Evolutionary conservation across 805 yeast genomes (phyloP), one percentile per base, ranked within the genome.

Genomic region (Wickerhamiella hasegawae): DNA sequence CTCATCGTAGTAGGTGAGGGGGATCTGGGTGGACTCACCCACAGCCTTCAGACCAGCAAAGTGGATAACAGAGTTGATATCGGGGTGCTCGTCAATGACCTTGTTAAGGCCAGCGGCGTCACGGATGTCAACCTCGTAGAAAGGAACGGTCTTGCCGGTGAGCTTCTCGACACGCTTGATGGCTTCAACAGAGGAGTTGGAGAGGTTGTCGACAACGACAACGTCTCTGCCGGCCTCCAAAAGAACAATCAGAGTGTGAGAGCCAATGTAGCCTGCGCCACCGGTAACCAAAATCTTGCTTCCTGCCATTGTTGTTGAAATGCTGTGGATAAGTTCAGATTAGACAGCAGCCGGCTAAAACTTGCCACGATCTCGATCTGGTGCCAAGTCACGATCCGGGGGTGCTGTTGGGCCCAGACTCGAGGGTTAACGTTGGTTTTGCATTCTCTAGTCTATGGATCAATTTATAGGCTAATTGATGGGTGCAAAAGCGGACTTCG

Each of bases 221-320:
- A 78, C 82, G 20, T 74, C 66, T 47, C 72, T 67, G 18, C 81
- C 82, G 35, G 68, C 63, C 40, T 68, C 65, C 33, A 74, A 52
- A 35, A 76, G 63, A 46, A 71, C 78, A 32, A 73, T 70, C 14
- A 54, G 80, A 1, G 87, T 76, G 52, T 80, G 90, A 8, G 87
- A 76, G 18, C 90, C 92, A 48, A 81, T 78, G 57, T 80, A 80
- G 16, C 93, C 90, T 19, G 87, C 81, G 32, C 92, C 92, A 31
- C 92, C 92, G 17, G 90, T 78, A 20, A 80, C 85, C 36, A 78
- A 60, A 31, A 76, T 43, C 15, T 34, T 18, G 19, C 40, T 45
- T 2, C 16, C 16, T 9, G 23, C 9, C n/a, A 15, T 16, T 9
- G 10, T 17, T 4, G 15, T 6, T 19, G 32, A 18, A 12, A 11